Percentiles rank a stretch among this genome's conserved stretches.
Conservation (phyloP, 2,329 filamentous ascomycete species). For the Aspergillus neotritici region DNA sequence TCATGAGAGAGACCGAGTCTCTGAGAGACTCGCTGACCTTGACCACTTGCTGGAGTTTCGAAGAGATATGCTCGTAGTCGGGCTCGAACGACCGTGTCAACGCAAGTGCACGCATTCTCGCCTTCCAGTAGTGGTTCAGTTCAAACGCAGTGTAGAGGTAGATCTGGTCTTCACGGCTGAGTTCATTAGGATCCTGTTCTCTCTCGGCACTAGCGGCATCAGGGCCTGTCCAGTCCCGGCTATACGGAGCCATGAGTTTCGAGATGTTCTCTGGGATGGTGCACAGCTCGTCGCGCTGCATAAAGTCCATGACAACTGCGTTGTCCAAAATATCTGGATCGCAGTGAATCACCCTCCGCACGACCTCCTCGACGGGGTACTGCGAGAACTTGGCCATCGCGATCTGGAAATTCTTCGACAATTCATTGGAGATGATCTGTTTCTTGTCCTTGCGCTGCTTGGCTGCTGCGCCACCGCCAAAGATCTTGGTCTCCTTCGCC, state of each 20-base stretch:
- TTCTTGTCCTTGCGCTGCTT: conserved; percentile 92
- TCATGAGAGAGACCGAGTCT: conserved; percentile 90
- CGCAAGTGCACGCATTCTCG: conserved; percentile 83
- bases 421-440: conserved; percentile 85
- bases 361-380: conserved; percentile 73
- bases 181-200: conserved; percentile 79
- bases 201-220: conserved; percentile 70
- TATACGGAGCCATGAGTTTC: conserved; percentile 91
- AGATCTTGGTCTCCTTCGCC: conserved; percentile 89
- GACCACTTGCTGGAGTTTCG: conserved; percentile 80
- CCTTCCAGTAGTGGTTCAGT: conserved; percentile 97
- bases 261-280: conserved; percentile 83
- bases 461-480: conserved; percentile 58
- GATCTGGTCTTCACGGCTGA: conserved; percentile 92
- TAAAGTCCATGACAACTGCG: conserved; percentile 88
- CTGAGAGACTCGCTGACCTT: conserved; percentile 80
- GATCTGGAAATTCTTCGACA: conserved; percentile 88
- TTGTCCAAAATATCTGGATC: conserved; percentile 86
- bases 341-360: conserved; percentile 92
- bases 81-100: conserved; percentile 76
- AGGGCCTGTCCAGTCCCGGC: conserved; percentile 90
- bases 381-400: conserved; percentile 91
- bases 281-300: conserved; percentile 88
- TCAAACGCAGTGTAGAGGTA: conserved; percentile 91
- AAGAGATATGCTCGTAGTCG: conserved; percentile 87